Conservation (phyloP, 495 filamentous ascomycete genomes). For the Glutinoglossum americanum region DNA sequence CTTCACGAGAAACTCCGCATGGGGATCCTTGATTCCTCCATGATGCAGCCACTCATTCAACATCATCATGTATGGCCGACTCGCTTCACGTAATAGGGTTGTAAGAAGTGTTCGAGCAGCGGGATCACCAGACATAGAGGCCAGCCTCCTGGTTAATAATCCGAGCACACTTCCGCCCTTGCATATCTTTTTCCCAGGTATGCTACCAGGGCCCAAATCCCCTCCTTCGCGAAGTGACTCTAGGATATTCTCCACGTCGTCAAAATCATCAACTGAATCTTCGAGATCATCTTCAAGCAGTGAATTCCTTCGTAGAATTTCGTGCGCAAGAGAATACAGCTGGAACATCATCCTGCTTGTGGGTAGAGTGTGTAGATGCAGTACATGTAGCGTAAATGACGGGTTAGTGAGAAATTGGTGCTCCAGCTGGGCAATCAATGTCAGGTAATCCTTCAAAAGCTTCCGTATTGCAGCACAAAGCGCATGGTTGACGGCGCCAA, state of each 20-base stretch:
- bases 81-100: constrained; percentile 64
- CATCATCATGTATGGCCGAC: constrained; percentile 92
- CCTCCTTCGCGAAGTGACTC: constrained; percentile 61
- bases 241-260: constrained; percentile 73
- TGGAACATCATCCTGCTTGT: constrained; percentile 80
- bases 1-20: constrained; percentile 82
- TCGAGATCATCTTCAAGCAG: constrained; percentile 71
- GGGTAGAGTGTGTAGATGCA: constrained; percentile 76
- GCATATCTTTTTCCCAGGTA: constrained; percentile 76
- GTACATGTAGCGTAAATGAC: constrained; percentile 72
- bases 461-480: constrained; percentile 84
- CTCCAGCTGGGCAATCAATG: constrained; percentile 82
- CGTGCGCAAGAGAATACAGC: constrained; percentile 65
- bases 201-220: constrained; percentile 49
- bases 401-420: constrained; percentile 72
- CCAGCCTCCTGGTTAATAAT: constrained; percentile 60
- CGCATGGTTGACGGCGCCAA: constrained; percentile 89
- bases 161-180: constrained; percentile 83
- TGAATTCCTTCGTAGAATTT: constrained; percentile 69
- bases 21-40: constrained; percentile 83
- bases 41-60: constrained; percentile 97
- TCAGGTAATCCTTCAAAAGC: constrained; percentile 75
- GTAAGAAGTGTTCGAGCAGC: constrained; percentile 62
- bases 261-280: constrained; percentile 60
- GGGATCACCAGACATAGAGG: constrained; percentile 81